Evolutionary conservation across 306 rosid species (phyloP).

Genomic region (Quercus rubra): DNA sequence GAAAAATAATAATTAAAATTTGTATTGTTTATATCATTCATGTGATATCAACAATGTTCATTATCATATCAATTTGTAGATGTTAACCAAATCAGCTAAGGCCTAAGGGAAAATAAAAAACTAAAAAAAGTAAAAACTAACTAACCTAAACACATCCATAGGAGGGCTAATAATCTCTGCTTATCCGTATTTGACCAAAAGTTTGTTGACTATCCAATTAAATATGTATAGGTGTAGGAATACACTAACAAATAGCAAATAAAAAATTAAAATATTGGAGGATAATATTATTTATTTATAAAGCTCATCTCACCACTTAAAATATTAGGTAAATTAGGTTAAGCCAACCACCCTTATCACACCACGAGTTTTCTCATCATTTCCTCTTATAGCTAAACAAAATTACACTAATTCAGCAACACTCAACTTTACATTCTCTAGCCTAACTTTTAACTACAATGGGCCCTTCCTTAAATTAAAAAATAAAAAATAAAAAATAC

Average conservation of each 20-base stretch:
- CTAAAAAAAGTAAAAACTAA: background rate
- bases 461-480: too few species aligned
- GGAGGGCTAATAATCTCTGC: background rate
- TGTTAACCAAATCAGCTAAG: background rate
- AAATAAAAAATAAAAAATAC: too few species aligned
- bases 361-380: background rate
- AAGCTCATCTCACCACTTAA: background rate
- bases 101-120: background rate
- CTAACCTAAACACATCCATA: background rate
- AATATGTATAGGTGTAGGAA: background rate
- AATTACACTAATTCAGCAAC: background rate
- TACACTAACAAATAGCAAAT: background rate
- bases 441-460: background rate
- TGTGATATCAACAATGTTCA: too few species aligned
- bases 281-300: conserved; percentile 24
- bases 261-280: background rate
- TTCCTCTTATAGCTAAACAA: background rate
- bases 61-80: too few species aligned
- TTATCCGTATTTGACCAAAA: conserved; percentile 29
- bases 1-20: background rate
- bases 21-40: too few species aligned
- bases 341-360: background rate
- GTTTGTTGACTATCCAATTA: conserved; percentile 16
- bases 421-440: background rate
- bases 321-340: background rate